These are phyloP conservation scores for Geotrichum carabidarum DNA, from an alignment of 1,139 yeast genomes.

Conservation along the genomic window DNA sequence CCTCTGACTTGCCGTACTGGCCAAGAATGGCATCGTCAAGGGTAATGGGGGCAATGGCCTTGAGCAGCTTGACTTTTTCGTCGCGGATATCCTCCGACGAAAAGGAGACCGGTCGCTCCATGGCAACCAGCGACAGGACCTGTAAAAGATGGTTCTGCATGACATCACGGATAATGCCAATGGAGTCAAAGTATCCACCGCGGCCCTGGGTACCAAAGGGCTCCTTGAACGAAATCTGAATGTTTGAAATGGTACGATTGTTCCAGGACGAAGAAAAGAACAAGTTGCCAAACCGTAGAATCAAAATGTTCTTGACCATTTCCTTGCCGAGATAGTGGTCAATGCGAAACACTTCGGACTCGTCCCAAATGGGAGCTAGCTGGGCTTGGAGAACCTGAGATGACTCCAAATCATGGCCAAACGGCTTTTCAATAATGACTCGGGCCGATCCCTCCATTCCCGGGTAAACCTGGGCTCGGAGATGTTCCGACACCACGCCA, in stretches of 20 bases:
- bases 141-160: constrained; percentile 97
- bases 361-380: constrained; percentile 80
- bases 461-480: constrained; percentile 68
- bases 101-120: constrained; percentile 90
- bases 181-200: constrained; percentile 93
- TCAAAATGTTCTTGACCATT: constrained; percentile 89
- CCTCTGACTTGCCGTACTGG: constrained; percentile 78
- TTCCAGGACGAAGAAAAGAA: constrained; percentile 85
- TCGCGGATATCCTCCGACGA: constrained; percentile 93
- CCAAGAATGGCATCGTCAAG: constrained; percentile 70
- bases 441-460: constrained; percentile 59
- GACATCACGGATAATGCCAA: constrained; percentile 95
- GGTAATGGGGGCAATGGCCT: constrained; percentile 69
- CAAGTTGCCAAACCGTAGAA: constrained; percentile 84
- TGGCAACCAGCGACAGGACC: constrained; percentile 82
- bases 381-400: constrained; percentile 70
- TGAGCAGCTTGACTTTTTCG: constrained; percentile 88
- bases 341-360: constrained; percentile 88
- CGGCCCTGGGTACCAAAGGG: constrained; percentile 98
- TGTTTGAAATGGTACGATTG: constrained; percentile 64
- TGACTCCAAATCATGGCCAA: constrained; percentile 83
- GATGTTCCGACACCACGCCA: constrained; percentile 66
- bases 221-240: constrained; percentile 91
- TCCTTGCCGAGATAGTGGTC: constrained; percentile 98
- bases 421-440: constrained; percentile 92